Evolutionary conservation across 176 grass and related monocot genomes (phyloP).

Genomic region (Canna indica): DNA sequence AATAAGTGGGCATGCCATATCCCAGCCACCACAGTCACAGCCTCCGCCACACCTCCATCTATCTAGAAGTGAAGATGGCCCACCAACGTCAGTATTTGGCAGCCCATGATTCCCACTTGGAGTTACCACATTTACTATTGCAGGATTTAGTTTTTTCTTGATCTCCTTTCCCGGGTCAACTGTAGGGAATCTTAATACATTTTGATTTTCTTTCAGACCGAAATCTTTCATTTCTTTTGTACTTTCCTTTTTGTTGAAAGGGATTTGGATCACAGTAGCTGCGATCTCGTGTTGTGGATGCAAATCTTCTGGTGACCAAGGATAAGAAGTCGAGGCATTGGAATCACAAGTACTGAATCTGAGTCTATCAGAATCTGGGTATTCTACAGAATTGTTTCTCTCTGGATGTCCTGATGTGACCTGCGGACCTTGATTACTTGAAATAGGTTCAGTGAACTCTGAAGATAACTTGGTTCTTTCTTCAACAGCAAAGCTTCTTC

Average conservation of each 20-base stretch:
- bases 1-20: conserved; percentile 89
- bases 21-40: conserved; percentile 94
- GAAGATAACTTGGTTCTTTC: conserved; percentile 34
- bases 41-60: conserved; percentile 73
- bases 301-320: conserved; percentile 64
- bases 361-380: conserved; percentile 28
- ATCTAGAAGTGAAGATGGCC: conserved; percentile 72
- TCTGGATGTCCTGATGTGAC: conserved; percentile 20
- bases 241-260: conserved; percentile 53
- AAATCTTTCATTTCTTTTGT: conserved; percentile 34
- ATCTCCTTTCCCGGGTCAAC: conserved; percentile 8
- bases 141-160: conserved; percentile 9
- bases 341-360: conserved; percentile 21
- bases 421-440: conserved; percentile 29
- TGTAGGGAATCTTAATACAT: background rate
- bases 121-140: conserved; percentile 52
- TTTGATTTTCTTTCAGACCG: background rate
- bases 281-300: conserved; percentile 75
- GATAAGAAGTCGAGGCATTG: conserved; percentile 41
- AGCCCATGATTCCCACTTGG: conserved; percentile 70
- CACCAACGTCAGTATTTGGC: conserved; percentile 49
- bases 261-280: conserved; percentile 61
- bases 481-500: conserved; percentile 49
- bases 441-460: conserved; percentile 30
- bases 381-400: conserved; percentile 35